Percentiles rank a stretch among this genome's conserved stretches.
These are phyloP conservation scores for Solanum chacoense DNA, from an alignment of 305 asterid genomes.

Conservation along the genomic window DNA sequence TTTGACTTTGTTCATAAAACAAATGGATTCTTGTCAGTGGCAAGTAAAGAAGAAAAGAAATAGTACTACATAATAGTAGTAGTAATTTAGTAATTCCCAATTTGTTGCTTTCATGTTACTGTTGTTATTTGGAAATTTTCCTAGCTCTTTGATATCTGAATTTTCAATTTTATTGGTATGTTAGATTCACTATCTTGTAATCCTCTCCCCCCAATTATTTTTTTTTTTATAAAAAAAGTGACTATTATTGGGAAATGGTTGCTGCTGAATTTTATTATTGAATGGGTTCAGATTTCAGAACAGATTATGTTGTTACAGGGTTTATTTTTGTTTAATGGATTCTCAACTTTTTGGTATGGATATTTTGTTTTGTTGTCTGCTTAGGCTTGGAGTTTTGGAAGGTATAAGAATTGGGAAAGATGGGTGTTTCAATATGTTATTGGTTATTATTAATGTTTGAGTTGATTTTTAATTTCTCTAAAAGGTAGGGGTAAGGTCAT, in stretches of 20 bases:
- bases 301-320: not conserved
- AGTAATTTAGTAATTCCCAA: not conserved
- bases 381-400: not conserved
- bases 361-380: not conserved
- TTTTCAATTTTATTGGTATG: not conserved
- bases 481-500: not conserved
- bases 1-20: slow-evolving; percentile 13
- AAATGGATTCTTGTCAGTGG: not conserved
- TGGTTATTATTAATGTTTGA: not conserved
- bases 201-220: not conserved
- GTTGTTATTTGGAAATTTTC: not conserved
- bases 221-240: not conserved
- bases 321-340: not conserved
- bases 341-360: not conserved
- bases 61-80: not conserved
- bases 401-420: not conserved
- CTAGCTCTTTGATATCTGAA: not conserved
- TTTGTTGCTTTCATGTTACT: not conserved
- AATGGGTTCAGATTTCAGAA: not conserved
- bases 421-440: not conserved
- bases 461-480: not conserved
- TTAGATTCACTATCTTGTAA: not conserved
- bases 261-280: not conserved
- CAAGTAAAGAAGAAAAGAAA: not conserved
- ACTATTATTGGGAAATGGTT: not conserved